These are phyloP conservation scores for Colletotrichum orbiculare DNA, from an alignment of 2,329 filamentous ascomycete species.

Conservation along the genomic window DNA sequence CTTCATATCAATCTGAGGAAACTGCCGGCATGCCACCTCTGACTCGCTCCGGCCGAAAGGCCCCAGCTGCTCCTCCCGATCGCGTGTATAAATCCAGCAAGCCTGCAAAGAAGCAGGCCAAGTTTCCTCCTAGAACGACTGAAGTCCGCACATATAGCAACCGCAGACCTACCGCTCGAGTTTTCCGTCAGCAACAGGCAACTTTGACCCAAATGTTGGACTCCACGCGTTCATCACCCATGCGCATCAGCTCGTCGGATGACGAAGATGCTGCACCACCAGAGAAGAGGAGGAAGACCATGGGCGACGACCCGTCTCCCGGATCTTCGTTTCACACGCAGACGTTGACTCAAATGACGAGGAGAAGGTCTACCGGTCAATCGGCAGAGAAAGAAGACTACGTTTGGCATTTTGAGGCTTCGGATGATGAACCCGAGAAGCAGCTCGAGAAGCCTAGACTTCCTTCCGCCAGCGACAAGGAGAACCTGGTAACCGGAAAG, in stretches of 20 bases:
- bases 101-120: conserved; percentile 48
- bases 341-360: conserved; percentile 55
- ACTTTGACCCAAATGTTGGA: conserved; percentile 57
- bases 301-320: conserved; percentile 43
- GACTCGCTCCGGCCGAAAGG: conserved; percentile 51
- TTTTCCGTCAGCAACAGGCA: conserved; percentile 45
- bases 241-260: conserved; percentile 41
- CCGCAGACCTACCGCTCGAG: conserved; percentile 32
- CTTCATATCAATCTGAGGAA: background rate
- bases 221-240: conserved; percentile 42
- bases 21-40: conserved; percentile 47
- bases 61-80: conserved; percentile 43
- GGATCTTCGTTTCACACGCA: conserved; percentile 53
- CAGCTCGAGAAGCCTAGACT: conserved; percentile 44
- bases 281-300: conserved; percentile 42
- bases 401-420: conserved; percentile 47
- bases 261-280: conserved; percentile 39
- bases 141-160: conserved; percentile 49
- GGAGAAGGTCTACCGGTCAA: conserved; percentile 53
- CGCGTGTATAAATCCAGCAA: conserved; percentile 53
- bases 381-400: conserved; percentile 32
- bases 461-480: conserved; percentile 53
- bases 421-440: conserved; percentile 50
- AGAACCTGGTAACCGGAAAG: conserved; percentile 30
- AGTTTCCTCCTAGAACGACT: conserved; percentile 50